A percentile compares a stretch with the other conserved stretches of the same genome.
Conservation (phyloP, 2,329 filamentous ascomycete genomes). For the Myrmaecium sp. region DNA sequence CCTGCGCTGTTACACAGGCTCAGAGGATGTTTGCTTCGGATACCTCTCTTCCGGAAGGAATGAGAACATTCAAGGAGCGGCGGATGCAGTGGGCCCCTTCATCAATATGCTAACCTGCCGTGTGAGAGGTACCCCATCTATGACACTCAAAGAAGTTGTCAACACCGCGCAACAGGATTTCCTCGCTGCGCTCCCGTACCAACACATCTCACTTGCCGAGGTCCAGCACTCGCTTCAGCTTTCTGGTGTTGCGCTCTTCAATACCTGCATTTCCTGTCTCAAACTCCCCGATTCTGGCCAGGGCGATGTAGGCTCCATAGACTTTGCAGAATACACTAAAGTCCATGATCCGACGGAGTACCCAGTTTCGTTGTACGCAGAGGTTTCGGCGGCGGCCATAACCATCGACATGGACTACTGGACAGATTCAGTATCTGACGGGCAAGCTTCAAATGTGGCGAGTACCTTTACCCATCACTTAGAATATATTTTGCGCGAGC, state of each 20-base stretch:
- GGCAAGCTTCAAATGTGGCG: slow-evolving; percentile 15
- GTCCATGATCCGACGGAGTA: slow-evolving; percentile 35
- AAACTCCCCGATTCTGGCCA: slow-evolving; percentile 20
- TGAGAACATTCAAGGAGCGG: slow-evolving; percentile 26
- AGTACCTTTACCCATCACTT: slow-evolving; percentile 14
- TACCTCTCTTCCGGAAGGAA: slow-evolving; percentile 24
- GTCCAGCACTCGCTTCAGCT: slow-evolving; percentile 28
- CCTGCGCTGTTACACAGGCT: slow-evolving; percentile 14
- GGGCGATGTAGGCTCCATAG: too few relatives aligned
- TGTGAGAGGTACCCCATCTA: slow-evolving; percentile 11
- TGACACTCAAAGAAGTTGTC: slow-evolving; percentile 10
- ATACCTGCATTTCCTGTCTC: slow-evolving; percentile 31
- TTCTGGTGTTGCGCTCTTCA: slow-evolving; percentile 24
- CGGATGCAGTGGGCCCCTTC: slow-evolving; percentile 29
- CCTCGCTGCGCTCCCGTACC: slow-evolving; percentile 15
- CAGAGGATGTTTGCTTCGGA: slow-evolving; percentile 22
- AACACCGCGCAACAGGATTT: slow-evolving; percentile 9
- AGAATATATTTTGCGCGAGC: slow-evolving; percentile 20
- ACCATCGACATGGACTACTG: slow-evolving; percentile 18
- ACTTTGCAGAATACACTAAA: too few relatives aligned
- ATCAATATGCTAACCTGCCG: slow-evolving; percentile 27
- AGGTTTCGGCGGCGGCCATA: slow-evolving; percentile 22
- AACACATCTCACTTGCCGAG: slow-evolving; percentile 23
- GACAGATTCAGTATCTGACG: slow-evolving; percentile 16
- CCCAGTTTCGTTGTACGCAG: slow-evolving; percentile 30